Evolutionary conservation across 805 yeast genomes (phyloP).

Genomic region (Starmerella geochares): DNA sequence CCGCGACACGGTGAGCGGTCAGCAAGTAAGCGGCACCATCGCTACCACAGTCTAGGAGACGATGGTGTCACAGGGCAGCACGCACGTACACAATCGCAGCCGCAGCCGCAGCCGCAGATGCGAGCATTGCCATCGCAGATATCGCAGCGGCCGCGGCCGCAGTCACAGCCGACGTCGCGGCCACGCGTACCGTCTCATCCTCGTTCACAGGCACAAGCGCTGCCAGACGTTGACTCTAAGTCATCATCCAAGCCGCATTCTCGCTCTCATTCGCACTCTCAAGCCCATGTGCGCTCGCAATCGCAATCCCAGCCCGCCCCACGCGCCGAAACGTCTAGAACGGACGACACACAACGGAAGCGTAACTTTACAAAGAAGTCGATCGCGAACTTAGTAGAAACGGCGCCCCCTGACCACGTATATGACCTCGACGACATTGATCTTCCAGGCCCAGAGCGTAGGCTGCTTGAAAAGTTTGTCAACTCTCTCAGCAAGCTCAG

Average conservation of each 20-base stretch:
- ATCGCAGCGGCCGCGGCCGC: background rate
- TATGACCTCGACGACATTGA: conserved; percentile 61
- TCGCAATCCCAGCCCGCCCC: no score
- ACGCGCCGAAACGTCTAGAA: no score
- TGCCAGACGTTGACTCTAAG: no score
- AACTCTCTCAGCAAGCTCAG: conserved; percentile 78
- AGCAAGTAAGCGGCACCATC: background rate
- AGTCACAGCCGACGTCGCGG: no score
- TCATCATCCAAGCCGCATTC: background rate
- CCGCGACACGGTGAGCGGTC: background rate
- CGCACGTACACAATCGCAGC: background rate
- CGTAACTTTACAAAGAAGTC: conserved; percentile 24
- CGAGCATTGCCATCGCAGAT: background rate
- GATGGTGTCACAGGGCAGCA: background rate
- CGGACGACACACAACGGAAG: background rate
- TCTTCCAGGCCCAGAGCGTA: conserved; percentile 65
- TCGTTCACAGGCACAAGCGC: no score
- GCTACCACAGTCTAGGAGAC: background rate
- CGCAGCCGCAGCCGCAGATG: background rate
- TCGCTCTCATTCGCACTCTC: background rate
- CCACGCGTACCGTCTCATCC: no score
- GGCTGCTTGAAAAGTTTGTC: conserved; percentile 70
- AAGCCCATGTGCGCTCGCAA: background rate
- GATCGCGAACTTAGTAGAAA: conserved; percentile 25
- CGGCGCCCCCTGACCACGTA: conserved; percentile 24